Conservation (phyloP, 768 basidiomycete genomes). For the Amanita brunnescens region DNA sequence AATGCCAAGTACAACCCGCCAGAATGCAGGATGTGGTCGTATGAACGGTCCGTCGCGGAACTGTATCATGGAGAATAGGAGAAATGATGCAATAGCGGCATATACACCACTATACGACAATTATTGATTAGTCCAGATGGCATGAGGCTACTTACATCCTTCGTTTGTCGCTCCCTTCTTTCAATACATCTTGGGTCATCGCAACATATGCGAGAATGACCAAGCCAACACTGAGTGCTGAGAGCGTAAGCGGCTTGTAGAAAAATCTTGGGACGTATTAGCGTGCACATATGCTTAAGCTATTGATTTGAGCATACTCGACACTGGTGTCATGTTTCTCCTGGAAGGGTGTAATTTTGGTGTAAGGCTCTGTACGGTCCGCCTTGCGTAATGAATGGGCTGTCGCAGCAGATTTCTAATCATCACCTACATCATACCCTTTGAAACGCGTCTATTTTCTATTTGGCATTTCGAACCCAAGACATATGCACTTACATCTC, state of each 20-base stretch:
- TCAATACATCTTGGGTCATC: conserved; percentile 75
- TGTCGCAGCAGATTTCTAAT: conserved; percentile 13
- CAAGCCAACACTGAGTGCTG: conserved; percentile 60
- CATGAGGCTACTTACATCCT: conserved; percentile 51
- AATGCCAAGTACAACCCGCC: conserved; percentile 70
- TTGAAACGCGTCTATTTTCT: conserved; percentile 13
- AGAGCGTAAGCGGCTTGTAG: conserved; percentile 76
- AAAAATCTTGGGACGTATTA: conserved; percentile 53
- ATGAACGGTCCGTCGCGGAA: conserved; percentile 88
- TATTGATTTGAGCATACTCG: conserved; percentile 43
- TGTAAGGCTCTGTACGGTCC: conserved; percentile 76
- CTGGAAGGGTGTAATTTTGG: conserved; percentile 76
- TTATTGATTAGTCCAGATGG: background rate
- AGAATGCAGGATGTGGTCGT: conserved; percentile 82
- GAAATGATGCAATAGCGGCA: conserved; percentile 64
- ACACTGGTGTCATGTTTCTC: conserved; percentile 76
- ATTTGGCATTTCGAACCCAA: conserved; percentile 7
- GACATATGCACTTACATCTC: conserved; percentile 54
- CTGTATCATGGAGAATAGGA: conserved; percentile 79
- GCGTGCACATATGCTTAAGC: background rate
- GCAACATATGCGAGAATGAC: conserved; percentile 72
- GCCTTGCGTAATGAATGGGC: conserved; percentile 41
- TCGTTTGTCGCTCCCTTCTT: conserved; percentile 75
- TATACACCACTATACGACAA: conserved; percentile 55
- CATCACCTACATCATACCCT: conserved; percentile 79